phyloP scores from a whole-genome alignment of 139 green algal genomes.

The Protoeuglena noctilucae region DNA sequence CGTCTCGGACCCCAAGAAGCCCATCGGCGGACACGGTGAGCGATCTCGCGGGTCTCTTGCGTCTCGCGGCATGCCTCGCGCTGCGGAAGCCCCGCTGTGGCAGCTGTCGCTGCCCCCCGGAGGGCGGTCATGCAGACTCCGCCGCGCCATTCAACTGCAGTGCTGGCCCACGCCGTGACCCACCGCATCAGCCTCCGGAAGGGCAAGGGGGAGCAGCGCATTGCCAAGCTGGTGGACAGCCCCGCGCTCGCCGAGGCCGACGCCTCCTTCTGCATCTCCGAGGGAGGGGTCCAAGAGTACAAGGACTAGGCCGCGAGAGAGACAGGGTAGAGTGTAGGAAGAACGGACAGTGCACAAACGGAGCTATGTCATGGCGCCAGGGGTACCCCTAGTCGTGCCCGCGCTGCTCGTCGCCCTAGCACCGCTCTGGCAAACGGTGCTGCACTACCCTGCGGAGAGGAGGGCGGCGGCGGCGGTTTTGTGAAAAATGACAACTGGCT shows the following conservation, averaged over 20 bases:
- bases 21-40: constrained; percentile 39
- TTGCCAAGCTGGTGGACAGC: constrained; percentile 55
- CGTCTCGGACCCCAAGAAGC: constrained; percentile 71
- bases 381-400: too few species aligned
- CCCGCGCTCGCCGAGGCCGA: constrained; percentile 50
- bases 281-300: constrained; percentile 28
- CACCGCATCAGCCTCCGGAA: constrained; percentile 49
- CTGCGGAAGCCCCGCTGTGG: constrained; percentile 4
- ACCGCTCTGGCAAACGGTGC: too few species aligned
- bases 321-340: too few species aligned
- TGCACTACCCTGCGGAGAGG: too few species aligned
- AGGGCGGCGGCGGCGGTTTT: too few species aligned
- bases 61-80: not conserved
- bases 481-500: too few species aligned
- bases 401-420: too few species aligned
- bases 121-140: constrained; percentile 12
- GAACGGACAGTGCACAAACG: too few species aligned
- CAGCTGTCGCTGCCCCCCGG: not conserved
- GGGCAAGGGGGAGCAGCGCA: constrained; percentile 72
- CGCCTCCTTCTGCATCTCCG: constrained; percentile 36
- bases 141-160: too few species aligned
- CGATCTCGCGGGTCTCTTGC: too few species aligned
- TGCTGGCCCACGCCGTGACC: constrained; percentile 70
- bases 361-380: too few species aligned
- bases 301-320: too few species aligned